Evolutionary conservation across 441 rosid genomes (phyloP), one percentile per base, ranked within the genome.

Genomic region (Eutrema salsugineum): DNA sequence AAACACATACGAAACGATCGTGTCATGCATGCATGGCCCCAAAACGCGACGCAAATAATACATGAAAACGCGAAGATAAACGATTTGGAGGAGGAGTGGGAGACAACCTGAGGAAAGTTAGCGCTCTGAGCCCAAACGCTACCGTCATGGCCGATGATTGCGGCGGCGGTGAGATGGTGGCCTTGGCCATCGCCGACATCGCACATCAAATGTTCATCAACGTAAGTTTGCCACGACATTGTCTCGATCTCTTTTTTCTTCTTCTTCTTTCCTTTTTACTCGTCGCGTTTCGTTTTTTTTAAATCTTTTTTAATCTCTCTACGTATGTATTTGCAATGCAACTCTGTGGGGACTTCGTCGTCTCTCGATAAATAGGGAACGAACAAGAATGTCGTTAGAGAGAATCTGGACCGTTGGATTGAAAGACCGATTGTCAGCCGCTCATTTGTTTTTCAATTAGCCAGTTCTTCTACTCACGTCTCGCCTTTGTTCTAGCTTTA

Each of bases 181-280:
- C 79, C 81, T 43, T 73, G 78, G 66, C 86, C 88, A 15, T 85
- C 89, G n/a, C 73, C 73, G 15, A 85, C 84, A 38, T 85, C 88
- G 69, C 86, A 81, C 86, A 85, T 81, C 83, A 85, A 49, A 73
- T 85, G 86, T 11, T 85, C 88, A 53, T 85, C 86, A 15, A 85
- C 88, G 77, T 83, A 85, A 11, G 85, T 68, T 66, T 85, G 87
- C 85, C 87, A 83, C 82, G 89, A 85, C 89, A 85, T 85, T 53
- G 6, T 61, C 30, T 44, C 3, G 24, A 33, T 70, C 86, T 78
- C 27, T 56, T 59, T n/a, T n/a, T 42, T 42, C 22, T 17, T 61
- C 75, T 19, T 49, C 49, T 42, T 58, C 28, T 30, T 19, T 4
- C 12, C 20, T 30, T 53, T 16, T 65, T 57, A 6, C 33, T 11